Evolutionary conservation across 2,329 filamentous ascomycete species (phyloP).

Genomic region (Chrysoporthe cubensis): DNA sequence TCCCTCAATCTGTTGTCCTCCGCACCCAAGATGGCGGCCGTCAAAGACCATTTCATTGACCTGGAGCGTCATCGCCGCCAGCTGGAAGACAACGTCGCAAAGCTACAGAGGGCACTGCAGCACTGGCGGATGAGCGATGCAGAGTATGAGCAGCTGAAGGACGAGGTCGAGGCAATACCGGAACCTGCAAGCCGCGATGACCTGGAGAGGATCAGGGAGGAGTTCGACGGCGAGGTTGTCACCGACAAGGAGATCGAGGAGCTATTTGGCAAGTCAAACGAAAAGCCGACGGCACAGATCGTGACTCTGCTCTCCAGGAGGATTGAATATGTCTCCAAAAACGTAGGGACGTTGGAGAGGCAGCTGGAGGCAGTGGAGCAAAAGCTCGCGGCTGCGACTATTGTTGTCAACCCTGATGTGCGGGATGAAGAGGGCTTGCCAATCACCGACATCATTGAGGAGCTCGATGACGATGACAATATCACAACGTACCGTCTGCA

Average conservation of each 20-base stretch:
- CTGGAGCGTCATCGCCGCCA: constrained; percentile 75
- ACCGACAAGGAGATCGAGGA: constrained; percentile 59
- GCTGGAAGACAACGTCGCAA: constrained; percentile 75
- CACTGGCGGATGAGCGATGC: constrained; percentile 92
- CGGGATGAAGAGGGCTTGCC: constrained; percentile 72
- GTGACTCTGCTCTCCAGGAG: constrained; percentile 71
- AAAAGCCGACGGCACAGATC: constrained; percentile 65
- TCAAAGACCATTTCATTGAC: constrained; percentile 61
- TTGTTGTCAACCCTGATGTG: constrained; percentile 63
- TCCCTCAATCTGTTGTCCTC: not conserved
- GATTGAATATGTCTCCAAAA: constrained; percentile 87
- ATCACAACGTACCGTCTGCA: constrained; percentile 71
- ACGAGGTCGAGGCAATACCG: constrained; percentile 69
- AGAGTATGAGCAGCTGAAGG: constrained; percentile 88
- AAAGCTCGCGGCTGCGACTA: constrained; percentile 66
- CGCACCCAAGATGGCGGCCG: constrained; percentile 41
- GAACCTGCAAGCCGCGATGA: constrained; percentile 54
- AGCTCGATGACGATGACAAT: constrained; percentile 89
- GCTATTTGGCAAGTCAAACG: constrained; percentile 49
- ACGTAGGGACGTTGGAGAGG: constrained; percentile 74
- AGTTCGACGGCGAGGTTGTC: constrained; percentile 67
- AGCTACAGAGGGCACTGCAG: constrained; percentile 75
- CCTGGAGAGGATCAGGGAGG: constrained; percentile 60
- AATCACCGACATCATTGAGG: constrained; percentile 88
- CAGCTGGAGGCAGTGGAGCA: constrained; percentile 71